Percentiles rank a stretch among this genome's conserved stretches.
Evolutionary conservation across 2,329 filamentous ascomycete genomes (phyloP).

Genomic region (Fusarium camptoceras): DNA sequence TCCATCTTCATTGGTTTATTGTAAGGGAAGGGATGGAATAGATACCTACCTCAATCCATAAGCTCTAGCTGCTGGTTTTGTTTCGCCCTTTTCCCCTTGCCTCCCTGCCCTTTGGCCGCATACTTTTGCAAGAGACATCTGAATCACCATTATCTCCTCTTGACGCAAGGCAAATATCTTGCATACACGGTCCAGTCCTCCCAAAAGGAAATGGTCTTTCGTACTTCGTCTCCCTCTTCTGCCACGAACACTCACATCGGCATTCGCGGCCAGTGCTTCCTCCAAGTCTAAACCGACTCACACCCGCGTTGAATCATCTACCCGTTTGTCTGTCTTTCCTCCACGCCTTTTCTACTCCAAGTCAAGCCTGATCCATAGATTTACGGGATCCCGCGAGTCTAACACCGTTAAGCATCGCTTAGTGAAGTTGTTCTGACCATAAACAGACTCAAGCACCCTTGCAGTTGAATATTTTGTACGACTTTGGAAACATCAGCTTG

Average conservation of each 20-base stretch:
- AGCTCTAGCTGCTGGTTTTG: slow-evolving; percentile 31
- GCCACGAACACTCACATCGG: slow-evolving; percentile 41
- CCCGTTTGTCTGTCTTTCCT: slow-evolving; percentile 40
- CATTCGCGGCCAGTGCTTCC: slow-evolving; percentile 45
- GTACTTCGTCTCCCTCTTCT: slow-evolving; percentile 46
- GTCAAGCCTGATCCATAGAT: slow-evolving; percentile 21
- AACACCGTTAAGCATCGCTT: slow-evolving; percentile 18
- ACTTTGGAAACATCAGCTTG: slow-evolving; percentile 28
- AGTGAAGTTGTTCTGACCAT: slow-evolving; percentile 37
- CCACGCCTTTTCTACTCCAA: slow-evolving; percentile 20
- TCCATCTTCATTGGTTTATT: slow-evolving; percentile 25
- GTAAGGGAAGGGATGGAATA: slow-evolving; percentile 42
- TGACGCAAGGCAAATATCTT: slow-evolving; percentile 49
- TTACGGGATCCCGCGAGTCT: slow-evolving; percentile 18
- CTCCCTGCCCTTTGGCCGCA: slow-evolving; percentile 37
- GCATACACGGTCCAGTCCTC: slow-evolving; percentile 49
- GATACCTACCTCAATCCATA: slow-evolving; percentile 41
- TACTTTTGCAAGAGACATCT: slow-evolving; percentile 36
- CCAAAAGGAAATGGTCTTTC: slow-evolving; percentile 52
- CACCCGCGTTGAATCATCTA: slow-evolving; percentile 40
- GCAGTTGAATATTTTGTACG: slow-evolving; percentile 31
- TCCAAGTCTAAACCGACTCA: slow-evolving; percentile 45
- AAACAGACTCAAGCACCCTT: slow-evolving; percentile 38
- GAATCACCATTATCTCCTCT: slow-evolving; percentile 44
- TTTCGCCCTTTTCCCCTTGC: slow-evolving; percentile 36